Evolutionary conservation across 192 early-diverging fungal genomes (phyloP).

Genomic region (Dissophora globulifera): DNA sequence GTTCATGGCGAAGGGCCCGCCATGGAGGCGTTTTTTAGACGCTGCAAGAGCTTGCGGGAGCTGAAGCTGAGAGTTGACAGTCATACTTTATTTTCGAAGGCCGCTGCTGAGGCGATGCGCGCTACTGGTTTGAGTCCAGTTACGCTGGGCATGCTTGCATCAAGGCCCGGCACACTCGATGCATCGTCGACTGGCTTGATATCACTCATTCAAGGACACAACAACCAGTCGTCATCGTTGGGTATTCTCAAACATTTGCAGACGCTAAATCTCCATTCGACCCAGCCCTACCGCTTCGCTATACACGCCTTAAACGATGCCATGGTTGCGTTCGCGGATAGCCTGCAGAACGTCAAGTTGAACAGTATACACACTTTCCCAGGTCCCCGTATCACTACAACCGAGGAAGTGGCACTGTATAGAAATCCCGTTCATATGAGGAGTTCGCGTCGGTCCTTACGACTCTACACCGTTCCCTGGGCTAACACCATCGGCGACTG

Average conservation of each 20-base stretch:
- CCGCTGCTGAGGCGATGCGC: not conserved
- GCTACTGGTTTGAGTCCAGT: no score
- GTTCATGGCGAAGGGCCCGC: slow-evolving; percentile 5
- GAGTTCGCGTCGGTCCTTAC: not conserved
- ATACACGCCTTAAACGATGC: slow-evolving; percentile 16
- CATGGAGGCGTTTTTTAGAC: slow-evolving; percentile 12
- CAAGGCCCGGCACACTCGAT: no score
- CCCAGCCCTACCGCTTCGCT: not conserved
- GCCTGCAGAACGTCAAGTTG: not conserved
- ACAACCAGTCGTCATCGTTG: not conserved
- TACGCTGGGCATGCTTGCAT: no score
- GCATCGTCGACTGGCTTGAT: no score
- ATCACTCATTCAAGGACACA: no score
- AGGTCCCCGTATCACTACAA: not conserved
- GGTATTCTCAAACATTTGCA: not conserved
- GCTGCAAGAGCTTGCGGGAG: not conserved
- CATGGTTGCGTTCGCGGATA: slow-evolving; percentile 2
- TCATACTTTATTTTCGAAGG: slow-evolving; percentile 4
- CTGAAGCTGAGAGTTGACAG: not conserved
- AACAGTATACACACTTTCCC: no score
- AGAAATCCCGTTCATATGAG: not conserved
- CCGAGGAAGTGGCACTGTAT: no score
- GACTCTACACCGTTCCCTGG: not conserved
- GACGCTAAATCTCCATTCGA: not conserved
- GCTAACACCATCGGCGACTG: not conserved